Evolutionary conservation across 768 basidiomycete species (phyloP), one percentile per base, ranked within the genome.

Genomic region (Pleurotus ostreatus): DNA sequence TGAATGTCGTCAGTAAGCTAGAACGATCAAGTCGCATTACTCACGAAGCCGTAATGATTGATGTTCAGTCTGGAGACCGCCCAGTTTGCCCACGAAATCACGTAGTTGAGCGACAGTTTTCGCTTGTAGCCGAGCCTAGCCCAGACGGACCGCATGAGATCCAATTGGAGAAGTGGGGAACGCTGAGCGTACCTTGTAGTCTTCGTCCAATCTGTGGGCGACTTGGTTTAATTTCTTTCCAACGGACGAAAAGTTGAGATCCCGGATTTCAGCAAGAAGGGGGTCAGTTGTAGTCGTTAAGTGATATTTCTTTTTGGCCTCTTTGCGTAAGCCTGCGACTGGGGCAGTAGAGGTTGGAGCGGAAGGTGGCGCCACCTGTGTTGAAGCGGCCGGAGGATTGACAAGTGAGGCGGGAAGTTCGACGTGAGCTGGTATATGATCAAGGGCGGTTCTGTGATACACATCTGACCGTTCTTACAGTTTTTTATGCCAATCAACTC

Each of bases 51-150:
- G 77, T 59, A 98, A 69, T 46, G 91, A 83, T 66, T 94, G 90
- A 62, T 97, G 94, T 65, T 99, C 96, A 15, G 82, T 83, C 71
- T 98, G 93, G 60, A 98, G 73, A 1, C 94, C 93, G 18, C 94
- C 92, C 1, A 99, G 77, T 66, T 92, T 94, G 11, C 95, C 94
- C 16, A 99, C 97, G 71, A 99, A 98, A 66, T 94, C 92, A 56
- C 88, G 83, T 63, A 99, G 75, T 70, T 99, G 92, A 9, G 89
- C 84, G 15, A 95, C 89, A 11, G 93, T 95, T 71, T 94, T 92
- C 15, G 94, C 84, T 71, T 94, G 85, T 55, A 92, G 82, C 56
- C 90, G 84, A 46, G 88, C 86, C 90, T 92, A 64, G 11, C 55
- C 53, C 18, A 34, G 30, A 25, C 30, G 30, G 30, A 11, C 30